Conservation (phyloP, 164 flowering plant species). For the Tetrastigma voinierianum region DNA sequence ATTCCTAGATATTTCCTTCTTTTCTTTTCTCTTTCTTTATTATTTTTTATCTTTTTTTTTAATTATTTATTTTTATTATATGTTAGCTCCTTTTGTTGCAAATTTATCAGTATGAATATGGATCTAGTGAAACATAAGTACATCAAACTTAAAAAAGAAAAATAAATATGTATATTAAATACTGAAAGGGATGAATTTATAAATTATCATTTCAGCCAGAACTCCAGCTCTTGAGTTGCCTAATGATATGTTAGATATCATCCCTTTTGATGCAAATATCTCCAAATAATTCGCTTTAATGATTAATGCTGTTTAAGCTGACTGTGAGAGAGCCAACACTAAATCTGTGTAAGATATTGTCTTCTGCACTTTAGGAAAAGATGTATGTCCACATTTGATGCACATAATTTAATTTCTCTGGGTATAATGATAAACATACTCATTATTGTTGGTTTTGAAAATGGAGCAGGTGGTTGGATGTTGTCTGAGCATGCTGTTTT, state of each 20-base stretch:
- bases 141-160: no score
- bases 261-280: not conserved
- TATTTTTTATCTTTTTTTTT: no score
- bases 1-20: no score
- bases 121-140: no score
- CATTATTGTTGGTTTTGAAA: not conserved
- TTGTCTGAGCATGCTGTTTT: constrained; percentile 77
- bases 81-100: no score
- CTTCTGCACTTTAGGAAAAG: not conserved
- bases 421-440: not conserved
- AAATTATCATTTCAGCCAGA: no score
- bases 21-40: no score
- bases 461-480: constrained; percentile 73
- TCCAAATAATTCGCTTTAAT: not conserved
- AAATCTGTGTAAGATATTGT: not conserved
- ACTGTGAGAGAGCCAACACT: not conserved
- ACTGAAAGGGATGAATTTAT: no score
- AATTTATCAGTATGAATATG: no score
- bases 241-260: not conserved
- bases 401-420: no score
- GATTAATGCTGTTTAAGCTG: not conserved
- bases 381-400: not conserved
- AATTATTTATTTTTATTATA: no score
- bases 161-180: no score
- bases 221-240: not conserved